Conservation (phyloP, 2,329 filamentous ascomycete species). For the Penicillium sp. region DNA sequence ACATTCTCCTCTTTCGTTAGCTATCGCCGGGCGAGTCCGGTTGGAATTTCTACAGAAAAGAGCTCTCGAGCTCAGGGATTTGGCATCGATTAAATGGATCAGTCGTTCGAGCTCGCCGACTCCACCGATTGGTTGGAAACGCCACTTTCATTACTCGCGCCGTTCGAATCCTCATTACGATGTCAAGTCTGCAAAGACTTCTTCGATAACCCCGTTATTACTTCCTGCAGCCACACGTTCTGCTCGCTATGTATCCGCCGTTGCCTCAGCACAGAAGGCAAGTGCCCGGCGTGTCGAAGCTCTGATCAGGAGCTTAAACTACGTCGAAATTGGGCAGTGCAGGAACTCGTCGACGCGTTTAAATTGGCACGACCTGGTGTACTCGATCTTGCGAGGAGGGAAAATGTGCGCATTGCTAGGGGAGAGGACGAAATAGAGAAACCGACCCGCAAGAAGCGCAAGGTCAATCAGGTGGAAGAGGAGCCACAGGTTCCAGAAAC, state of each 20-base stretch:
- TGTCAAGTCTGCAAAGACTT: slow-evolving; percentile 99
- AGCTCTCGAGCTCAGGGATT: neutral
- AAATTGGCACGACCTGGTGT: slow-evolving; percentile 61
- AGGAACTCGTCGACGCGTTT: slow-evolving; percentile 82
- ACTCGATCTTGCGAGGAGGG: slow-evolving; percentile 61
- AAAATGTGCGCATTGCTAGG: slow-evolving; percentile 56
- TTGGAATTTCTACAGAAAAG: neutral
- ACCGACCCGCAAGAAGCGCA: slow-evolving; percentile 38
- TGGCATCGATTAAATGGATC: slow-evolving; percentile 32
- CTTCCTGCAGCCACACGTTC: slow-evolving; percentile 91
- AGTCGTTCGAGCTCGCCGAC: slow-evolving; percentile 42
- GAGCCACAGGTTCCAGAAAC: slow-evolving; percentile 38
- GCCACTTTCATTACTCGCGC: slow-evolving; percentile 45
- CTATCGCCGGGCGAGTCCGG: neutral
- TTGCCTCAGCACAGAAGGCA: slow-evolving; percentile 76
- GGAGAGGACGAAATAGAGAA: slow-evolving; percentile 39
- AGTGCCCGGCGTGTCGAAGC: slow-evolving; percentile 80
- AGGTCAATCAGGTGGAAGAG: slow-evolving; percentile 33
- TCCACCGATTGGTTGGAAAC: slow-evolving; percentile 52
- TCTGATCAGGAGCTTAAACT: slow-evolving; percentile 81
- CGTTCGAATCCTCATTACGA: slow-evolving; percentile 77
- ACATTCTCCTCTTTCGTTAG: slow-evolving; percentile 10
- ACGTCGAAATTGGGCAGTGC: slow-evolving; percentile 77
- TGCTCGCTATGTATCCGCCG: slow-evolving; percentile 94
- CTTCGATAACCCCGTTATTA: slow-evolving; percentile 91